These are phyloP conservation scores for Kockovaella imperatae DNA, from an alignment of 768 basidiomycete species.

Conservation along the genomic window DNA sequence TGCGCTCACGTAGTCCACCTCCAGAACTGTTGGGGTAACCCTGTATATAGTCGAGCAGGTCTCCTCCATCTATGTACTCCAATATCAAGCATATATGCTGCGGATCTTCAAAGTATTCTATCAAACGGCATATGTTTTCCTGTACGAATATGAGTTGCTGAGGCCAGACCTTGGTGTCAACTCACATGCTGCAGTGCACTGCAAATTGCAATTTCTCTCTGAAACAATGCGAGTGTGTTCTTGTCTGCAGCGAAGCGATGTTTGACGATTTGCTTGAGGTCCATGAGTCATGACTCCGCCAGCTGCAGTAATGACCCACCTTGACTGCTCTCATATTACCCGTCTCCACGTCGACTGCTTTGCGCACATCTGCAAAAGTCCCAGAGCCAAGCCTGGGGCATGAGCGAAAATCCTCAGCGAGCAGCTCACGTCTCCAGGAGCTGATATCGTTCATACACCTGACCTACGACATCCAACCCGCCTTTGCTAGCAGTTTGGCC, in stretches of 20 bases:
- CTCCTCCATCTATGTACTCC: constrained; percentile 79
- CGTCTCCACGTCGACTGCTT: constrained; percentile 63
- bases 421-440: constrained; percentile 37
- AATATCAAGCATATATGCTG: constrained; percentile 56
- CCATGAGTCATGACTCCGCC: constrained; percentile 31
- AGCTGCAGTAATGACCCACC: constrained; percentile 28
- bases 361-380: constrained; percentile 82
- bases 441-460: constrained; percentile 46
- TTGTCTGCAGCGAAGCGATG: constrained; percentile 33
- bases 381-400: constrained; percentile 66
- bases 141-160: constrained; percentile 12
- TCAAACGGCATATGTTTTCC: constrained; percentile 70
- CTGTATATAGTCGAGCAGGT: constrained; percentile 69
- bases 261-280: constrained; percentile 41
- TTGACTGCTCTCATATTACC: constrained; percentile 80
- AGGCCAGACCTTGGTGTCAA: neutral
- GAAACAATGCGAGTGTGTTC: constrained; percentile 48
- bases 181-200: constrained; percentile 60
- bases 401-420: constrained; percentile 24
- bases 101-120: constrained; percentile 66
- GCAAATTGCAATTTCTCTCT: constrained; percentile 71
- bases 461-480: constrained; percentile 36
- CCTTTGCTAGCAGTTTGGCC: constrained; percentile 19
- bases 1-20: constrained; percentile 56
- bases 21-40: constrained; percentile 30